A percentile compares a stretch with the other conserved stretches of the same genome.
Conservation (phyloP, 2,329 filamentous ascomycete genomes). For the Colletotrichum gloeosporioides region DNA sequence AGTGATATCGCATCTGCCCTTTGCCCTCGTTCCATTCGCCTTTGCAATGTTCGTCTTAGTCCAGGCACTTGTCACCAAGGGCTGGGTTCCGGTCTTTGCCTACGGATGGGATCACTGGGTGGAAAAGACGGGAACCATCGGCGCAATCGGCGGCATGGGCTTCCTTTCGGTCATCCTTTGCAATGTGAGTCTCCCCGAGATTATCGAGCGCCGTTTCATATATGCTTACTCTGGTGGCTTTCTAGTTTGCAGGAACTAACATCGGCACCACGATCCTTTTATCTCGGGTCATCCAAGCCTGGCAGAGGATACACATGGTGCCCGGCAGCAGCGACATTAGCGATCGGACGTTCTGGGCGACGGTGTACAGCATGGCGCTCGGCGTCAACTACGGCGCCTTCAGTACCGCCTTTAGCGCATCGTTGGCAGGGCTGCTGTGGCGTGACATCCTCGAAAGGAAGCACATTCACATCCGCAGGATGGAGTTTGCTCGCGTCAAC, state of each 20-base stretch:
- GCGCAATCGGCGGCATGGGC: conserved; percentile 74
- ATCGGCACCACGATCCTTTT: conserved; percentile 79
- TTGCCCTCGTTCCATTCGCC: conserved; percentile 72
- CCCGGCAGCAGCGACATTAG: conserved; percentile 54
- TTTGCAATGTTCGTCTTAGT: conserved; percentile 79
- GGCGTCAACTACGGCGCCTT: conserved; percentile 80
- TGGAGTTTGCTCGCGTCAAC: conserved; percentile 74
- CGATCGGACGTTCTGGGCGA: conserved; percentile 74
- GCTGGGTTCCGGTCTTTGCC: conserved; percentile 77
- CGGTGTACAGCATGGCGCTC: conserved; percentile 76
- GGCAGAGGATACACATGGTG: conserved; percentile 62
- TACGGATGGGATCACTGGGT: conserved; percentile 79
- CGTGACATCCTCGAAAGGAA: conserved; percentile 72
- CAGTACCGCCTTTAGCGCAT: conserved; percentile 74
- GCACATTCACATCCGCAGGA: conserved; percentile 66
- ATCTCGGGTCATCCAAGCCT: conserved; percentile 72
- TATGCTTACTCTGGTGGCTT: background rate
- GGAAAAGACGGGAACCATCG: conserved; percentile 69
- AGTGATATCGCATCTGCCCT: conserved; percentile 69
- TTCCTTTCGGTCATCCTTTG: conserved; percentile 74
- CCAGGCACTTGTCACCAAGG: conserved; percentile 74
- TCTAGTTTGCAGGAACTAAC: conserved; percentile 76
- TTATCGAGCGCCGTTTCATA: background rate
- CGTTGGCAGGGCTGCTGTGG: conserved; percentile 75
- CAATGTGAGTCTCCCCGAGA: conserved; percentile 60